Conservation (phyloP, 192 early-diverging fungal species). For the Radiomyces spectabilis region DNA sequence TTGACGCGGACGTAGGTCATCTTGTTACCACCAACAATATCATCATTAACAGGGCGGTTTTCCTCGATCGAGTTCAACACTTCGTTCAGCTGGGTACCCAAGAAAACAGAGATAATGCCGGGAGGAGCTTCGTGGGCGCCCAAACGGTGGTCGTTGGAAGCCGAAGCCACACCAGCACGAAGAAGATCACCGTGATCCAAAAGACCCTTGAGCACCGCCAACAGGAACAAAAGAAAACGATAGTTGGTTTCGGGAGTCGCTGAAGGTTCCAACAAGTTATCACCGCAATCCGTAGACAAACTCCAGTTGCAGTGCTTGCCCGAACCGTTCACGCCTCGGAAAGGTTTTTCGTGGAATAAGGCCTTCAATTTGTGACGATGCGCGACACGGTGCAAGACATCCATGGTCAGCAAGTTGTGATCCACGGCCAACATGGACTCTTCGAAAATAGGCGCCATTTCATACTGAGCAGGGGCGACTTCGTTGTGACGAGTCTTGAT, state of each 20-base stretch:
- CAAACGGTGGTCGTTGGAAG: slow-evolving; percentile 97
- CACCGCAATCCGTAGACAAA: slow-evolving; percentile 86
- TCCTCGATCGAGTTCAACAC: slow-evolving; percentile 91
- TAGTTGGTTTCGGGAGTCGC: slow-evolving; percentile 95
- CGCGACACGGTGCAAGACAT: slow-evolving; percentile 92
- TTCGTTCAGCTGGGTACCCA: slow-evolving; percentile 95
- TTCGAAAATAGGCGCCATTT: slow-evolving; percentile 97
- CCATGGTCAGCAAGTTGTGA: slow-evolving; percentile 99
- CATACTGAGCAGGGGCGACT: slow-evolving; percentile 96
- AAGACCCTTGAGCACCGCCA: slow-evolving; percentile 86
- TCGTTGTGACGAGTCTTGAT: slow-evolving; percentile 99
- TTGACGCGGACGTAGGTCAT: slow-evolving; percentile 89
- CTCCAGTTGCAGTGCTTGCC: slow-evolving; percentile 99
- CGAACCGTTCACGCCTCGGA: slow-evolving; percentile 96
- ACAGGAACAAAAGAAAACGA: slow-evolving; percentile 91
- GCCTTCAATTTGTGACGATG: slow-evolving; percentile 95
- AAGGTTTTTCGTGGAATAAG: slow-evolving; percentile 99
- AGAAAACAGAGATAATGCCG: slow-evolving; percentile 94
- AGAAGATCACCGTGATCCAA: slow-evolving; percentile 86
- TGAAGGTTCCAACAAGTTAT: slow-evolving; percentile 95
- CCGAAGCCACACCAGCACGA: slow-evolving; percentile 86
- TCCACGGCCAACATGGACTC: slow-evolving; percentile 91
- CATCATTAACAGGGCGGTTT: slow-evolving; percentile 78
- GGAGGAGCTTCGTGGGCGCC: slow-evolving; percentile 98
- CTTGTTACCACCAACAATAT: slow-evolving; percentile 66